Conservation (phyloP, 1,284 basidiomycete species). For the Trichosporon sp. region DNA sequence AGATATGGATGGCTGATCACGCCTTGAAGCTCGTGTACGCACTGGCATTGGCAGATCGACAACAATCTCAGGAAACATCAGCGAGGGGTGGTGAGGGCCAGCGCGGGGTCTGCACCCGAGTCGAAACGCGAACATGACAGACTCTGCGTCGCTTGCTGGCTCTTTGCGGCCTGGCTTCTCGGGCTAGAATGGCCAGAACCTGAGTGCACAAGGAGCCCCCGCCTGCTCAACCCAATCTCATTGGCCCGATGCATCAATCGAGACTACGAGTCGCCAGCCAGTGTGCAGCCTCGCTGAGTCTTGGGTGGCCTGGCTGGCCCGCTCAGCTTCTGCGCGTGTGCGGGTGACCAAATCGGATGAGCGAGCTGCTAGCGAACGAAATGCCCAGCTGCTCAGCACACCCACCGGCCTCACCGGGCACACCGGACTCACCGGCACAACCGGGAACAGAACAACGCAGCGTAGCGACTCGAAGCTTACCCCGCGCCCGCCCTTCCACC, state of each 20-base stretch:
- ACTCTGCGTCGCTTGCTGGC: too few relatives aligned
- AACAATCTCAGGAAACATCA: too few relatives aligned
- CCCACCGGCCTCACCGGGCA: too few relatives aligned
- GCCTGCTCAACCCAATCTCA: not conserved
- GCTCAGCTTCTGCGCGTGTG: not conserved
- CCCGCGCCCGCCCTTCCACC: too few relatives aligned
- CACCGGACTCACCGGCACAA: not conserved
- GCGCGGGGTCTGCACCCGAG: not conserved
- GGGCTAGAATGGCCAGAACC: not conserved
- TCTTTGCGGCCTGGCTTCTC: not conserved
- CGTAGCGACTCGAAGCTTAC: too few relatives aligned
- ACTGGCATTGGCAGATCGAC: not conserved
- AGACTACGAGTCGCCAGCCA: not conserved
- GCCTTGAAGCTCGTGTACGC: not conserved
- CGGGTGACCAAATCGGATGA: conserved; percentile 3
- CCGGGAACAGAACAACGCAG: not conserved
- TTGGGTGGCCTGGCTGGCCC: too few relatives aligned
- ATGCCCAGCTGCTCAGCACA: not conserved
- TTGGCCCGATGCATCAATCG: conserved; percentile 1
- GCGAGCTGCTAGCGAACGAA: not conserved
- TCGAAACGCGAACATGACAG: not conserved
- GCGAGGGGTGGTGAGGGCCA: not conserved
- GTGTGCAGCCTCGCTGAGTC: too few relatives aligned
- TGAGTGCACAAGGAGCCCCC: not conserved
- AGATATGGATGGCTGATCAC: not conserved